Percentiles rank a stretch among this genome's conserved stretches.
phyloP scores from a whole-genome alignment of 2,329 filamentous ascomycete species.

The Aotearoamyces nothofagi region DNA sequence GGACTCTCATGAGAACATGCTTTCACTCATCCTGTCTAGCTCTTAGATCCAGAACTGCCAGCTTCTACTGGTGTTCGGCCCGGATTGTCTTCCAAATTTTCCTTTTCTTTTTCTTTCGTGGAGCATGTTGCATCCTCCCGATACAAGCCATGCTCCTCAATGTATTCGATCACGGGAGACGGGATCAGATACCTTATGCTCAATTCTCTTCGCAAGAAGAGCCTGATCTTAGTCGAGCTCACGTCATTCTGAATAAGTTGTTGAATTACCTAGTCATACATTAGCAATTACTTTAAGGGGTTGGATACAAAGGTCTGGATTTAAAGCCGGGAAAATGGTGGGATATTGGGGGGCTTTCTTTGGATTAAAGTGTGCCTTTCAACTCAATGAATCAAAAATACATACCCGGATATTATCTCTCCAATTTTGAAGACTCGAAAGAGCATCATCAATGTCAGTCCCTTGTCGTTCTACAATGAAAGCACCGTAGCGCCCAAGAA shows the following conservation, averaged over 20 bases:
- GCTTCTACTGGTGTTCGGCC: conserved; percentile 2
- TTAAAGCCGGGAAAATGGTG: background rate
- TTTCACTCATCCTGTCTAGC: too few species aligned
- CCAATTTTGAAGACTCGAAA: conserved; percentile 64
- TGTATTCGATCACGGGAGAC: conserved; percentile 59
- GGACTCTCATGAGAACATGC: too few species aligned
- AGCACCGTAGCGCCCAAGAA: conserved; percentile 64
- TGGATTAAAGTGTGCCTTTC: too few species aligned
- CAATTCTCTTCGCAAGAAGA: conserved; percentile 68
- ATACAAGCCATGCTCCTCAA: conserved; percentile 52
- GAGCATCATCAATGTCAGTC: conserved; percentile 73
- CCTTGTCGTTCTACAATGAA: conserved; percentile 74
- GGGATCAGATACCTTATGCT: conserved; percentile 68
- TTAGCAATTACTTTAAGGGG: too few species aligned
- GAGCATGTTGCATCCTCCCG: conserved; percentile 25
- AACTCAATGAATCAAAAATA: too few species aligned
- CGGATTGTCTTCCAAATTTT: conserved; percentile 8
- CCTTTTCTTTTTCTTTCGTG: conserved; percentile 11
- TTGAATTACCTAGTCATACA: conserved; percentile 73
- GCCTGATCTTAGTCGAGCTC: conserved; percentile 66
- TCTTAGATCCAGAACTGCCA: background rate
- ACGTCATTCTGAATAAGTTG: conserved; percentile 81
- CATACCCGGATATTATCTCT: conserved; percentile 65
- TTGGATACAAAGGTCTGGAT: background rate
- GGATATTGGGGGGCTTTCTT: too few species aligned